Base-by-base conservation (phyloP, 371 early-diverging fungal species). In the Blakeslea trispora region DNA sequence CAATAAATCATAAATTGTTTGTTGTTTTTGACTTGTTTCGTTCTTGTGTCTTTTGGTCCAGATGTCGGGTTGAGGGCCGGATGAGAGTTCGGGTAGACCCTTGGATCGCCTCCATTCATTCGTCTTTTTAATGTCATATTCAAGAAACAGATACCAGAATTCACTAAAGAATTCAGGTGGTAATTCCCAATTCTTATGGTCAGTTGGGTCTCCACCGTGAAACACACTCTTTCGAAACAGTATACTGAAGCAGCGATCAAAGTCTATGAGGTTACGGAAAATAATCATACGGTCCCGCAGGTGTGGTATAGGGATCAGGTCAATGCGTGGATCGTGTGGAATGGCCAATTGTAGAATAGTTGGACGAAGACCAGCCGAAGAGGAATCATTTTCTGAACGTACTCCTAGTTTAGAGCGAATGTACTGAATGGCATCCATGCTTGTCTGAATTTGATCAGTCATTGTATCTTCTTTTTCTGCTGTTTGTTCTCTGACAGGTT, bases 271-370 rank as follows among this genome's bases (percentile, higher is more conserved):
- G 45, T 72, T 63, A 19, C 81, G 72, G 40, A 80, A 81, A n/a
- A 82, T 40, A 46, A 82, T 82, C 83, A 82, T 82, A 43, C 79
- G 68, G 28, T 81, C 83, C 22, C 83, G 72, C 56, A 82, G 72
- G 47, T 77, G 74, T 8, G 79, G 75, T 24, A 77, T 66, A 8
- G 83, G 81, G 17, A 82, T 75, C 52, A 80, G 53, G 23, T 80
- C 80, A 28, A 82, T 81, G 3, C 83, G 72, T 19, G 83, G 66
- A 46, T 82, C 83, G 39, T 82, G 83, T 0, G 81, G 77, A 47
- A 81, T 66, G 1, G 75, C 66, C 11, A 68, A 59, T 43, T 75
- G 68, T 0, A 71, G 46, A 2, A 64, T 31, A 7, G 71, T 71
- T 0, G 75, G 67, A 17, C 62, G 37, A 13, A 37, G 37, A 13